Evolutionary conservation across 179 eudicot species (phyloP).

Genomic region (Gypsophila paniculata): DNA sequence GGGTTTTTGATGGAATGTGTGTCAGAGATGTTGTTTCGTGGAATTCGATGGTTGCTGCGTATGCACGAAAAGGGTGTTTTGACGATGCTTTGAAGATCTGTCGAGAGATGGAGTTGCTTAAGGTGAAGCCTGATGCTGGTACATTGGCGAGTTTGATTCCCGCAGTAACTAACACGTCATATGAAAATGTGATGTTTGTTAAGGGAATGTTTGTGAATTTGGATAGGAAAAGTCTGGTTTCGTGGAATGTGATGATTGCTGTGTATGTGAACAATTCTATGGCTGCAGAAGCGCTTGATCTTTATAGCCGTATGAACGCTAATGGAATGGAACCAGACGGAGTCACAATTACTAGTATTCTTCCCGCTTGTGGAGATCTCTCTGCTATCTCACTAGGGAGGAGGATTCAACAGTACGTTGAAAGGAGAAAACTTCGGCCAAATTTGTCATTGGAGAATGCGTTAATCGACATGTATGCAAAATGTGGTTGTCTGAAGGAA

Average conservation of each 20-base stretch:
- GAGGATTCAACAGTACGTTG: conserved; percentile 48
- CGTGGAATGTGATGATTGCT: conserved; percentile 88
- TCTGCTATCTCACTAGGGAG: conserved; percentile 61
- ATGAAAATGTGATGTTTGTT: conserved; percentile 51
- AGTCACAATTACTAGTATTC: conserved; percentile 65
- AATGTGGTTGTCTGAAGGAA: conserved; percentile 62
- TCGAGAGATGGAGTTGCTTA: conserved; percentile 45
- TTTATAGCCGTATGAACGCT: conserved; percentile 55
- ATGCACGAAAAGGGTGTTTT: conserved; percentile 55
- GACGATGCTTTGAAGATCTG: conserved; percentile 67
- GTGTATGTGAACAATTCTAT: conserved; percentile 66
- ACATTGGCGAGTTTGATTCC: conserved; percentile 85
- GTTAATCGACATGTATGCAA: conserved; percentile 81
- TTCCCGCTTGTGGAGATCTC: conserved; percentile 87
- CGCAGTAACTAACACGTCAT: conserved; percentile 51
- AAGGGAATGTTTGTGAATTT: conserved; percentile 47
- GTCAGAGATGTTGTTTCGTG: conserved; percentile 66
- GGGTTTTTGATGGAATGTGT: conserved; percentile 56
- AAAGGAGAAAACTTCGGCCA: conserved; percentile 49
- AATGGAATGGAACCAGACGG: conserved; percentile 56
- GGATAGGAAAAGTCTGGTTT: conserved; percentile 39
- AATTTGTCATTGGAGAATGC: conserved; percentile 70
- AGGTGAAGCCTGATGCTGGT: conserved; percentile 57
- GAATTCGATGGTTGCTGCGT: conserved; percentile 77
- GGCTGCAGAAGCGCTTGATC: conserved; percentile 53